These are phyloP conservation scores for Medicago truncatula DNA, from an alignment of 306 rosid species.

Conservation along the genomic window DNA sequence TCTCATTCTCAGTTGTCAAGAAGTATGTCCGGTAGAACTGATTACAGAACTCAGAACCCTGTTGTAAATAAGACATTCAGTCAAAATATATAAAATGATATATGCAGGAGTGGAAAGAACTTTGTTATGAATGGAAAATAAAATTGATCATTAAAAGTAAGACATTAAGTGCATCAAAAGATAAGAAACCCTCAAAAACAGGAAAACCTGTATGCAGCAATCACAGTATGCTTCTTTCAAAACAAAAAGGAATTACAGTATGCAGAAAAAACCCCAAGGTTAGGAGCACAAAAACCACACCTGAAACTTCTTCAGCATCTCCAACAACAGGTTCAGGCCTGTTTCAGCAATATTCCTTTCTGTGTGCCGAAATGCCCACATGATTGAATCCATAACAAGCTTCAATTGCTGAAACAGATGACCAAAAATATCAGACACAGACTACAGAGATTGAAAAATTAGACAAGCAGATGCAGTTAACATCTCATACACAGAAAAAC, in stretches of 20 bases:
- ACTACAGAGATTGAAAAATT: constrained; percentile 14
- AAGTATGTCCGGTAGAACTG: constrained; percentile 86
- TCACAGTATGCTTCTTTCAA: neutral
- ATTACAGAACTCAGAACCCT: constrained; percentile 92
- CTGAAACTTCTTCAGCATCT: constrained; percentile 93
- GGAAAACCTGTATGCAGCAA: constrained; percentile 18
- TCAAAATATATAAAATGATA: neutral
- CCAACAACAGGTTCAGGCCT: constrained; percentile 77
- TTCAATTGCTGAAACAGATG: constrained; percentile 77
- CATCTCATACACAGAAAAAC: neutral
- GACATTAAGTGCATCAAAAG: neutral
- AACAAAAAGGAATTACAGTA: constrained; percentile 6
- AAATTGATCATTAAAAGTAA: neutral
- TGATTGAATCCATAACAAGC: constrained; percentile 97
- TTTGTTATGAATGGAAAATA: neutral
- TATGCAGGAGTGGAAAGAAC: neutral
- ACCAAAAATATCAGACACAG: constrained; percentile 34
- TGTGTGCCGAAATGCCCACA: constrained; percentile 98
- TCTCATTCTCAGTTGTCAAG: constrained; percentile 86
- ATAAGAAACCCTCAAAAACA: constrained; percentile 6
- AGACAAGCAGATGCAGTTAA: neutral
- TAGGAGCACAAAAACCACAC: constrained; percentile 42
- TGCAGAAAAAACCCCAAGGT: neutral
- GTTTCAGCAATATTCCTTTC: constrained; percentile 98
- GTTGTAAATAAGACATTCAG: constrained; percentile 39